Evolutionary conservation across 345 rosid species (phyloP), one percentile per base, ranked within the genome.

Genomic region (Populus euphratica): DNA sequence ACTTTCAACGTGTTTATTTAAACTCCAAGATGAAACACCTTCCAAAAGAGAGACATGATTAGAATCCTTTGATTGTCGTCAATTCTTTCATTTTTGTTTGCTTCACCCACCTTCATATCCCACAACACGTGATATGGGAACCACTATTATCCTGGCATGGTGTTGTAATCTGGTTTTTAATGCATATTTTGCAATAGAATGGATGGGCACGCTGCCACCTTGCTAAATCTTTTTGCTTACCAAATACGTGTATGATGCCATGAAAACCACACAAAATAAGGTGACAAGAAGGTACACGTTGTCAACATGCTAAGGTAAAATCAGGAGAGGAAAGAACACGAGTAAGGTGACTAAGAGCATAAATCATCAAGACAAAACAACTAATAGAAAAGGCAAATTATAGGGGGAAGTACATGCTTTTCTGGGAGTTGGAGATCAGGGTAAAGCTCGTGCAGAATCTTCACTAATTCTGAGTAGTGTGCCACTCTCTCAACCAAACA

Each of bases 401-500:
- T 3, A 41, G 38, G 6, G 9, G 44, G 16, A 0, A 38, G 31
- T 25, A 83, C 91, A 82, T 86, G 93, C 98, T 87, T 91, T 77
- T 87, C 87, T 23, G 98, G 97, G 74, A 94, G 91, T 71, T 85
- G 86, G 81, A 83, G 70, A 83, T 83, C 73, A 47, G 99, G 99
- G 86, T 90, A 93, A 76, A 89, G 89, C 67, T 88, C 82, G 1
- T 61, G 80, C 75, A 91, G 81, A 27, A 80, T 86, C 67, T 86
- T 83, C 80, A 91, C 92, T 12, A 94, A 18, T 83, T 94, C 92
- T 27, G 99, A 93, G 78, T 89, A 86, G 81, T 93, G 99, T 16
- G 83, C 90, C 82, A 90, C 89, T 78, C 86, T 91, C 85, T 93
- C 97, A 52, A 90, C 97, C 85, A 93, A 76, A 85, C 94, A 91